A percentile compares a stretch with the other conserved stretches of the same genome.
Conservation (phyloP, 2,329 filamentous ascomycete species). For the Zasmidium cellare region DNA sequence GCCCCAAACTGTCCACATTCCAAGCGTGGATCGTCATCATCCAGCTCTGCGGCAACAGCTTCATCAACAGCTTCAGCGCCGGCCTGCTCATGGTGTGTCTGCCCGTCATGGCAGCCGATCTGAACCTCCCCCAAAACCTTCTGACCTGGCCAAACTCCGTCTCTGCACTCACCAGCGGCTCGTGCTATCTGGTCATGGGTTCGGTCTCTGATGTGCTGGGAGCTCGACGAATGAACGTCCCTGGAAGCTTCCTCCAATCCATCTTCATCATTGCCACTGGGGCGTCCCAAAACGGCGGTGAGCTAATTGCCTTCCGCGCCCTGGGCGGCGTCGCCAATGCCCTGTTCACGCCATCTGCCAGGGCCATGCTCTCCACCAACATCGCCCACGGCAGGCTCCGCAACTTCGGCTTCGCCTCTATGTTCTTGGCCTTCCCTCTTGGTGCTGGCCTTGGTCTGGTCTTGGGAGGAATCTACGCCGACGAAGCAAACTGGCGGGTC, state of each 20-base stretch:
- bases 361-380: slow-evolving; percentile 50
- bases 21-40: slow-evolving; percentile 20
- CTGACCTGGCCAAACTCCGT: slow-evolving; percentile 29
- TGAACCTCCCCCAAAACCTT: slow-evolving; percentile 15
- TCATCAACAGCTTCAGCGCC: slow-evolving; percentile 24
- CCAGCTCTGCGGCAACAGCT: slow-evolving; percentile 22
- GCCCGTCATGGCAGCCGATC: slow-evolving; percentile 17
- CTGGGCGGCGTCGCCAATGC: slow-evolving; percentile 23
- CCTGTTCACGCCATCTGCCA: slow-evolving; percentile 44
- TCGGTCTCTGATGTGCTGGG: slow-evolving; percentile 55
- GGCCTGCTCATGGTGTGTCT: slow-evolving; percentile 23
- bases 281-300: slow-evolving; percentile 36
- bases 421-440: slow-evolving; percentile 52
- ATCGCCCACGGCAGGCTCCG: slow-evolving; percentile 49
- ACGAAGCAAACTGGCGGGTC: slow-evolving; percentile 52
- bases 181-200: slow-evolving; percentile 52
- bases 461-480: slow-evolving; percentile 51
- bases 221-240: slow-evolving; percentile 46
- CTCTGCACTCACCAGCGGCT: slow-evolving; percentile 49
- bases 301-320: slow-evolving; percentile 26
- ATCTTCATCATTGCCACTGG: slow-evolving; percentile 46
- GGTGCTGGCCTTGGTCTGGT: slow-evolving; percentile 55
- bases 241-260: slow-evolving; percentile 35
- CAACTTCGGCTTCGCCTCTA: slow-evolving; percentile 53
- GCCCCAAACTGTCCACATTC: slow-evolving; percentile 11